Evolutionary conservation across 345 rosid species (phyloP), one percentile per base, ranked within the genome.

Genomic region (Firmiana major): DNA sequence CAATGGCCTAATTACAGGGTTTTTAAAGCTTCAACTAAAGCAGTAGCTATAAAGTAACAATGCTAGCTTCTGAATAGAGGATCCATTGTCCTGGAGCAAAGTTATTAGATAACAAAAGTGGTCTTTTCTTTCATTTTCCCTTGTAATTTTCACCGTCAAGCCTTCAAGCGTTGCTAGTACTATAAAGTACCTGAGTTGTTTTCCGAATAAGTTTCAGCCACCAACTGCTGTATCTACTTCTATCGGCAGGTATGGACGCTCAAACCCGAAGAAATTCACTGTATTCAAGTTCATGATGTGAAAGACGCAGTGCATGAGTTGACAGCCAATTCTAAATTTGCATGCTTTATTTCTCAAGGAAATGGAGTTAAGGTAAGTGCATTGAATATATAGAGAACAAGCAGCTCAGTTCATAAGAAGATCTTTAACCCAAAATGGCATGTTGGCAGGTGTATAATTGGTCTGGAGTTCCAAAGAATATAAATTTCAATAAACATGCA

Each of bases 271-370:
- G 84, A 87, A 73, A 84, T 91, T 53, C 88, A 82, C 36, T 89
- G 90, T 63, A 75, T 87, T 77, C 90, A 91, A 79, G 90, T 88
- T 76, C 92, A 89, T 63, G 90, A 91, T 5, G 87, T 91, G 74
- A 88, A 88, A 75, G 92, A 89, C 75, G 79, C 84, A n/a, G 85
- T 91, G 7, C 13, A 73, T 36, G 90, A 76, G 60, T 49, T 91
- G 82, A 74, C 85, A 43, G 91, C 90, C 69, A 84, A 89, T 31
- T 65, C 82, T 15, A 69, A 81, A 66, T 74, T 79, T 3, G 92
- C 92, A 45, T 88, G 92, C 76, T 91, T 77, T 65, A 53, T 81
- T 60, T 85, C 91, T 45, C 90, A 86, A 77, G 86, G 87, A 81
- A 78, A 87, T 0, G 92, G 94, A 73, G 80, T 89, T 3, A 89